These are phyloP conservation scores for Gracilariopsis chorda DNA, from an alignment of 23 red algal genomes.

Conservation along the genomic window DNA sequence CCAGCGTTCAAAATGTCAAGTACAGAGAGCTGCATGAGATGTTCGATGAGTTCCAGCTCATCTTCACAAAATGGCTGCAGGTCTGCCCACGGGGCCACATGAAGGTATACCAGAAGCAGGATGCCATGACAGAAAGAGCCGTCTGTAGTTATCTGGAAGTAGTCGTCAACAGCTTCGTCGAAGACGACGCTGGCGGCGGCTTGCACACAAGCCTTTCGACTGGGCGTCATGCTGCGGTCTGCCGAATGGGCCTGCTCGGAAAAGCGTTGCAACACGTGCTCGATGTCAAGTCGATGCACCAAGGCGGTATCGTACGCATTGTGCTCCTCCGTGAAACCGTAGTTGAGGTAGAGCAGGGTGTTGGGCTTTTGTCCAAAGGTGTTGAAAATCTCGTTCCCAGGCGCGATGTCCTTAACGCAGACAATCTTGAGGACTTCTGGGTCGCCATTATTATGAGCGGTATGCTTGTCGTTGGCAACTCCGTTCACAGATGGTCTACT, in stretches of 20 bases:
- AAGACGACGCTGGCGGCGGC: neutral
- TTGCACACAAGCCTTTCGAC: neutral
- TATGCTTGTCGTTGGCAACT: neutral
- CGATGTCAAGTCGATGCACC: neutral
- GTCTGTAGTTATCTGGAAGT: neutral
- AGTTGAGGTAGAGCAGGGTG: conserved; percentile 9
- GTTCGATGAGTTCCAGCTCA: too few relatives aligned
- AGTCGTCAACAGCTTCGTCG: neutral
- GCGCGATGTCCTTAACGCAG: neutral
- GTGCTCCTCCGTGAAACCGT: conserved; percentile 26
- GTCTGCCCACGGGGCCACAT: neutral
- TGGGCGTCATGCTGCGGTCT: neutral
- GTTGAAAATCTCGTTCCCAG: conserved; percentile 33
- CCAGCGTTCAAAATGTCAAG: too few relatives aligned
- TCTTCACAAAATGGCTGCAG: neutral
- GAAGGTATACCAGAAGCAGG: neutral
- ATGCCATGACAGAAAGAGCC: neutral
- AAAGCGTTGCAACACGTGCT: neutral
- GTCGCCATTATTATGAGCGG: neutral
- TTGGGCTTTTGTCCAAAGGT: conserved; percentile 25
- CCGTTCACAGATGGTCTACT: neutral
- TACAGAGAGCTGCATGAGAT: too few relatives aligned
- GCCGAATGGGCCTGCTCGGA: neutral
- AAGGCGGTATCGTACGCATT: neutral
- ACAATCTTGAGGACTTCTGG: neutral